Conservation (phyloP, 1,139 yeast species). For the Keqinozyma sinolaborantium region DNA sequence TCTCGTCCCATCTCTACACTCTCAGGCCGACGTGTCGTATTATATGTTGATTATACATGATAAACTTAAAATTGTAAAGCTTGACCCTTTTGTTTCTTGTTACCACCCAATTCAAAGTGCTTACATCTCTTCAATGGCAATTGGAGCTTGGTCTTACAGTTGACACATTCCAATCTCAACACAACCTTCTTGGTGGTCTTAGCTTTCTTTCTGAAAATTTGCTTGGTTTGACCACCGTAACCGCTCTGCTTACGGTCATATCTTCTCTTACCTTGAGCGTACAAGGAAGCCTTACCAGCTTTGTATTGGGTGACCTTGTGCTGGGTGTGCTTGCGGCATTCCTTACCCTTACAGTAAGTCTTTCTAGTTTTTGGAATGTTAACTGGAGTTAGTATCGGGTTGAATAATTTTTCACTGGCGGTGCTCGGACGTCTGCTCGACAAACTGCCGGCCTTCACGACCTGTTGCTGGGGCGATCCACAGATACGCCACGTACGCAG, state of each 20-base stretch:
- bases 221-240: constrained; percentile 99
- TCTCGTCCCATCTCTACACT: too few relatives aligned
- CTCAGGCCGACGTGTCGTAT: too few relatives aligned
- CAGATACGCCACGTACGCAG: too few relatives aligned
- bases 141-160: constrained; percentile 99
- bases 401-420: too few relatives aligned
- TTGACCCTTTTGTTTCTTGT: constrained; percentile 99
- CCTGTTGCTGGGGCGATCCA: too few relatives aligned
- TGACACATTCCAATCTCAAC: constrained; percentile 97
- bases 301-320: constrained; percentile 99
- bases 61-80: constrained; percentile 83
- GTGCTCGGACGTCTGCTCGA: too few relatives aligned
- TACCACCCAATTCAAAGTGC: constrained; percentile 99
- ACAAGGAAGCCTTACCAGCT: constrained; percentile 99
- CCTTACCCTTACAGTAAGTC: constrained; percentile 99
- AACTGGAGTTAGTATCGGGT: constrained; percentile 54
- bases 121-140: constrained; percentile 98
- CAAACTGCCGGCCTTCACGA: too few relatives aligned
- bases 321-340: constrained; percentile 99
- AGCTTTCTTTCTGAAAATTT: constrained; percentile 99
- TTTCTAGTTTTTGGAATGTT: constrained; percentile 99
- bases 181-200: constrained; percentile 99
- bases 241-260: constrained; percentile 99
- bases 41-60: constrained; percentile 12
- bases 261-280: constrained; percentile 99